Conservation (phyloP, 2,329 filamentous ascomycete species). For the Colletotrichum sp. region DNA sequence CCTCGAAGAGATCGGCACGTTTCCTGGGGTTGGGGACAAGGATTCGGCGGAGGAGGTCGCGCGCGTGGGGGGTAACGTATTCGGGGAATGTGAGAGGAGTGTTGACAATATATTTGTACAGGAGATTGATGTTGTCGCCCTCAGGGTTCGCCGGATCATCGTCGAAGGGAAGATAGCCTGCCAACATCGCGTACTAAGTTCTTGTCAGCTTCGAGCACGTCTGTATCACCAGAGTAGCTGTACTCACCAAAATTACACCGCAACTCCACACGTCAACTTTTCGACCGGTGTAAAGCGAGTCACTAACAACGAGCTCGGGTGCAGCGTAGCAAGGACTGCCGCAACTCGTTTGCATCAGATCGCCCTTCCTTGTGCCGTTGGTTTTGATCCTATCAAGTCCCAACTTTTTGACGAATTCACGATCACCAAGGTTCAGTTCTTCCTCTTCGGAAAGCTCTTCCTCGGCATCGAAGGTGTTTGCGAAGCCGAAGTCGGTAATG, state of each 20-base stretch:
- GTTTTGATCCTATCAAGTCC: slow-evolving; percentile 81
- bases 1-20: slow-evolving; percentile 94
- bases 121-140: slow-evolving; percentile 97
- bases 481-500: slow-evolving; percentile 99
- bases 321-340: slow-evolving; percentile 98
- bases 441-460: slow-evolving; percentile 92
- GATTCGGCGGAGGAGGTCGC: slow-evolving; percentile 90
- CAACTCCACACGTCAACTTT: slow-evolving; percentile 99
- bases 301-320: slow-evolving; percentile 94
- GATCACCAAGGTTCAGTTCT: slow-evolving; percentile 84
- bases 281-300: slow-evolving; percentile 93
- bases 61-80: slow-evolving; percentile 96
- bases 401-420: slow-evolving; percentile 85
- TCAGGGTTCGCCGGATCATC: slow-evolving; percentile 98
- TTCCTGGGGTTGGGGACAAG: slow-evolving; percentile 94
- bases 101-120: slow-evolving; percentile 99
- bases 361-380: slow-evolving; percentile 81
- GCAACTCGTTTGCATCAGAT: slow-evolving; percentile 99
- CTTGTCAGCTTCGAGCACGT: not conserved
- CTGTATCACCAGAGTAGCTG: not conserved
- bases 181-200: slow-evolving; percentile 92
- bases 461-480: slow-evolving; percentile 90
- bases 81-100: slow-evolving; percentile 97
- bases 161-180: slow-evolving; percentile 96
- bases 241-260: slow-evolving; percentile 91